Base-by-base conservation (phyloP, 179 eudicot species). In the Heliamphora ciliata region DNA sequence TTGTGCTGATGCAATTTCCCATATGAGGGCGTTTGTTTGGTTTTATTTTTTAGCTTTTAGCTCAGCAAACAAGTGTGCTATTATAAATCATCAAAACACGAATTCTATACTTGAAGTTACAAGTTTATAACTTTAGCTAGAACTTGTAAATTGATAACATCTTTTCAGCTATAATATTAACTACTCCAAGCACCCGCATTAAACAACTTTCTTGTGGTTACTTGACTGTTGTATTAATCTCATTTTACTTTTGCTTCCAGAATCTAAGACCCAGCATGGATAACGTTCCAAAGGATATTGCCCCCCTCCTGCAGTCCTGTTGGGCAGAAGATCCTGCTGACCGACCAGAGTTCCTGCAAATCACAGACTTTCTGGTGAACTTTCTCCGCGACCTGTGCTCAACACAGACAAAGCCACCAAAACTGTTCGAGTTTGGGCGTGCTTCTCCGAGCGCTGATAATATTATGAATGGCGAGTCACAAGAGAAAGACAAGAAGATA, bases 251-350 rank as follows among this genome's bases (percentile, higher is more conserved):
- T 63, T 51, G 24, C 68, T 63, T 80, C 14, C 84, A 89, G 91
- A 85, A 81, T 2, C 51, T 58, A 72, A 85, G 91, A 84, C 89
- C 91, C 3, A 84, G 88, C 81, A 73, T 76, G 21, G 91, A 89
- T 75, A 59, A 81, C 60, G 82, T 89, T 63, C 91, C 91, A 8
- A 70, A 60, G 71, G 83, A 84, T 64, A 65, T 89, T 10, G 85
- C 80, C 1, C 83, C 88, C 47, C 83, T 87, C 67, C 31, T 87
- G 40, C 80, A 76, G 70, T 89, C 91, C 10, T 87, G 91, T 73
- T 87, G 91, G 89, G 87, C 89, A 46, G 82, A 87, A 18, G 85
- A 89, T 66, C 91, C 91, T 8, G 81, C 70, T 17, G 72, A 66
- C 17, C 80, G 91, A 1, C 89, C 89, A 15, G 88, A 89, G 52